These are phyloP conservation scores for Venturia effusa DNA, from an alignment of 2,329 filamentous ascomycete genomes.

Conservation along the genomic window DNA sequence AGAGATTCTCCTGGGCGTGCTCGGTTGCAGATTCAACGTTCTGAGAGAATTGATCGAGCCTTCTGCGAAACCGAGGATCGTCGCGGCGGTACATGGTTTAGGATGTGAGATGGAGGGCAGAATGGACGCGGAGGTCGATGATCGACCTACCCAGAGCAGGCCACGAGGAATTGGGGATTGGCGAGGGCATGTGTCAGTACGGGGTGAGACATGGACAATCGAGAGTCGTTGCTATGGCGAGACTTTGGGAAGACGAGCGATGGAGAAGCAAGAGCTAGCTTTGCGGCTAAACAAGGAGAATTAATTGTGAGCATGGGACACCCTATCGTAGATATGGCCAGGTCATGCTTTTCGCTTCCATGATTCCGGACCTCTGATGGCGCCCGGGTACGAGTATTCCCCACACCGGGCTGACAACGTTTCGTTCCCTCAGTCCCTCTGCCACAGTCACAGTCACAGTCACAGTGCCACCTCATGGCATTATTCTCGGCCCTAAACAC, in stretches of 20 bases:
- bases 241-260: too few species aligned
- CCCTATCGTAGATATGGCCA: background rate
- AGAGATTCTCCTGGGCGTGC: constrained; percentile 82
- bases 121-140: background rate
- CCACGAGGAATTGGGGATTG: background rate
- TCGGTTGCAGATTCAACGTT: constrained; percentile 87
- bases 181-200: background rate
- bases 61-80: constrained; percentile 83
- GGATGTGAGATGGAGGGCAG: background rate
- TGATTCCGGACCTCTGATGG: too few species aligned
- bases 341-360: background rate
- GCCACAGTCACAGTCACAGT: too few species aligned
- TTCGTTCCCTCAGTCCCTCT: too few species aligned
- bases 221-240: too few species aligned
- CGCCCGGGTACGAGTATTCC: too few species aligned
- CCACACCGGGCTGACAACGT: too few species aligned
- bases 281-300: background rate
- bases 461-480: too few species aligned
- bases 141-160: background rate
- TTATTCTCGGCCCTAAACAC: too few species aligned
- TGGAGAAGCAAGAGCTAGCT: too few species aligned
- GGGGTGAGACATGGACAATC: background rate
- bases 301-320: background rate
- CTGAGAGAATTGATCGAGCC: constrained; percentile 84
- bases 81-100: constrained; percentile 10